Evolutionary conservation across 306 rosid genomes (phyloP).

Genomic region (Cucurbita pepo): DNA sequence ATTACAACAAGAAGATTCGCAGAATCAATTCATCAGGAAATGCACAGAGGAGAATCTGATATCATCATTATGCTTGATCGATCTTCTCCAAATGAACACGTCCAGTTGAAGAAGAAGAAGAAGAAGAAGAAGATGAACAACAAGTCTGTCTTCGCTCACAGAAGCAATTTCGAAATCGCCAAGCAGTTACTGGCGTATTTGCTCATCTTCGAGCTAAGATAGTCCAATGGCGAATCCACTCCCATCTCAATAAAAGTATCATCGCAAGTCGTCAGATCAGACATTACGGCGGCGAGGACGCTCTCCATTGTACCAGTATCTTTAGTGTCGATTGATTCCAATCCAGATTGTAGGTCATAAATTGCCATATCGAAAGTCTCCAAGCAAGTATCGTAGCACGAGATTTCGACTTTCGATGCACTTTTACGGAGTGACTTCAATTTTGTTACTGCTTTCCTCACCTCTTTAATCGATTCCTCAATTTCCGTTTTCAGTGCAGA

Average conservation of each 20-base stretch:
- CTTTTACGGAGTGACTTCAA: background rate
- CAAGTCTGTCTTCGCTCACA: background rate
- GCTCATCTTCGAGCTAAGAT: background rate
- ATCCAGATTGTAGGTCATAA: background rate
- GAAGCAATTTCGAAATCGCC: constrained; percentile 2
- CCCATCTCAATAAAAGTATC: background rate
- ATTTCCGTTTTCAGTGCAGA: background rate
- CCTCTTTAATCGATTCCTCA: background rate
- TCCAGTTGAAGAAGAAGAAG: background rate
- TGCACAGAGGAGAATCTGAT: background rate
- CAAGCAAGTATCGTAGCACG: background rate
- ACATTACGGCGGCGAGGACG: background rate
- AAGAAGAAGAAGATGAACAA: background rate
- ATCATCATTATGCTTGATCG: background rate
- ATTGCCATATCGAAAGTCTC: background rate
- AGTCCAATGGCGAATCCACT: background rate
- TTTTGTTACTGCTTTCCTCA: background rate
- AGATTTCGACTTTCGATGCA: background rate
- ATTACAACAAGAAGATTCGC: background rate
- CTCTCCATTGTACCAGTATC: background rate
- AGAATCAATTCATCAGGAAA: background rate
- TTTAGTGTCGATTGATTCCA: background rate
- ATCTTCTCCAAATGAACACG: background rate
- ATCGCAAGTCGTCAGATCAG: background rate
- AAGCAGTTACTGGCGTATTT: constrained; percentile 6